These are phyloP conservation scores for Ogataea dorogensis DNA, from an alignment of 805 yeast species.

Conservation along the genomic window DNA sequence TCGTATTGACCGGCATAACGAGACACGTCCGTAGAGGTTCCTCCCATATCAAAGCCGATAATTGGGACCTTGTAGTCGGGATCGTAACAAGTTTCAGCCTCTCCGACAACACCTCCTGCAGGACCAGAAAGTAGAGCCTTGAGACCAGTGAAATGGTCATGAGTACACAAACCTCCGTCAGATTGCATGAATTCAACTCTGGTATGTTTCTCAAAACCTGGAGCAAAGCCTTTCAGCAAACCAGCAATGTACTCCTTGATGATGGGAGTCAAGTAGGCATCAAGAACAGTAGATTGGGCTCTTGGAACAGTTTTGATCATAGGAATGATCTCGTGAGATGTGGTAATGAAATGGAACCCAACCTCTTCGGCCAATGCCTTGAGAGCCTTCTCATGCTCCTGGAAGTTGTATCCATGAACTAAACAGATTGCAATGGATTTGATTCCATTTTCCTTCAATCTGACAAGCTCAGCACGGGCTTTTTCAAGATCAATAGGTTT, in stretches of 20 bases:
- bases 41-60: constrained; percentile 40
- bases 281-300: constrained; percentile 42
- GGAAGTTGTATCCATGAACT: constrained; percentile 38
- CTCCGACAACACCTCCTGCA: constrained; percentile 64
- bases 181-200: constrained; percentile 56
- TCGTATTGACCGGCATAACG: constrained; percentile 32
- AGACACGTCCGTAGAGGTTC: constrained; percentile 39
- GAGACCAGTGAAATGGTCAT: constrained; percentile 52
- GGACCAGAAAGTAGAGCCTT: constrained; percentile 57
- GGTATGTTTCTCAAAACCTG: constrained; percentile 33
- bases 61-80: constrained; percentile 22
- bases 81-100: constrained; percentile 52
- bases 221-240: constrained; percentile 34
- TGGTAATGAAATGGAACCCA: constrained; percentile 49
- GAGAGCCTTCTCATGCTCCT: constrained; percentile 37
- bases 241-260: constrained; percentile 39
- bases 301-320: constrained; percentile 40
- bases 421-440: constrained; percentile 38
- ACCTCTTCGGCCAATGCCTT: constrained; percentile 36
- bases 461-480: constrained; percentile 22
- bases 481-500: constrained; percentile 33
- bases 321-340: constrained; percentile 39
- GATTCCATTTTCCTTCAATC: constrained; percentile 28
- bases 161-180: constrained; percentile 56
- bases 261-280: constrained; percentile 44